Conservation (phyloP, 306 rosid species). For the Dalbergia cochinchinensis region DNA sequence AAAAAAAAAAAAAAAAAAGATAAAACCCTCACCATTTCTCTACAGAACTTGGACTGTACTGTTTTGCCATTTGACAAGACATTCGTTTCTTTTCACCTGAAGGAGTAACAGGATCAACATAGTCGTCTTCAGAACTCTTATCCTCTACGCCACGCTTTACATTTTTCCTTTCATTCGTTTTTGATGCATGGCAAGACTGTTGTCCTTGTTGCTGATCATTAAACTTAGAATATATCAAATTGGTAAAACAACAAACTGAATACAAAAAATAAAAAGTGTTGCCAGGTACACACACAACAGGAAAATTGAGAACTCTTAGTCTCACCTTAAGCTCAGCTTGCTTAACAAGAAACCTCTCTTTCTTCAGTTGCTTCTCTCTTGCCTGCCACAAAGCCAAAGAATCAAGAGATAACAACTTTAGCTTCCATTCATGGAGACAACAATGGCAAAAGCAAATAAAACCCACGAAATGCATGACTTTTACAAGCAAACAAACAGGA, state of each 20-base stretch:
- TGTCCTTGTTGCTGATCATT: constrained; percentile 80
- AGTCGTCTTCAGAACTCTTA: constrained; percentile 83
- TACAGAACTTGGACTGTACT: constrained; percentile 75
- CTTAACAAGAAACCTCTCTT: constrained; percentile 70
- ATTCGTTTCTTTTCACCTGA: constrained; percentile 74
- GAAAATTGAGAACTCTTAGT: not conserved
- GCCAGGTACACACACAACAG: not conserved
- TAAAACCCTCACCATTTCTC: constrained; percentile 79
- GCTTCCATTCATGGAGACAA: not conserved
- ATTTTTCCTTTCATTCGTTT: constrained; percentile 79
- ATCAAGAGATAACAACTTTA: not conserved
- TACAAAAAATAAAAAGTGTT: not conserved
- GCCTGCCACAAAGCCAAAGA: constrained; percentile 63
- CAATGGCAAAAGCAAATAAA: not conserved
- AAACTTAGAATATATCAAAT: constrained; percentile 13
- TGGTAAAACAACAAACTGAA: not conserved
- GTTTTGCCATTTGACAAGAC: constrained; percentile 84
- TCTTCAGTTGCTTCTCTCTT: constrained; percentile 90
- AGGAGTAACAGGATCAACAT: constrained; percentile 79
- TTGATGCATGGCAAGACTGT: constrained; percentile 62
- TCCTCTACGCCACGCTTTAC: constrained; percentile 71
- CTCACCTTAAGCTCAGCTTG: constrained; percentile 70
- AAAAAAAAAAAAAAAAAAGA: constrained; percentile 3
- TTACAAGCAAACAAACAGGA: no score
- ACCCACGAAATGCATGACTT: no score